These are phyloP conservation scores for Plenodomus lindquistii DNA, from an alignment of 2,329 filamentous ascomycete species.

Conservation along the genomic window DNA sequence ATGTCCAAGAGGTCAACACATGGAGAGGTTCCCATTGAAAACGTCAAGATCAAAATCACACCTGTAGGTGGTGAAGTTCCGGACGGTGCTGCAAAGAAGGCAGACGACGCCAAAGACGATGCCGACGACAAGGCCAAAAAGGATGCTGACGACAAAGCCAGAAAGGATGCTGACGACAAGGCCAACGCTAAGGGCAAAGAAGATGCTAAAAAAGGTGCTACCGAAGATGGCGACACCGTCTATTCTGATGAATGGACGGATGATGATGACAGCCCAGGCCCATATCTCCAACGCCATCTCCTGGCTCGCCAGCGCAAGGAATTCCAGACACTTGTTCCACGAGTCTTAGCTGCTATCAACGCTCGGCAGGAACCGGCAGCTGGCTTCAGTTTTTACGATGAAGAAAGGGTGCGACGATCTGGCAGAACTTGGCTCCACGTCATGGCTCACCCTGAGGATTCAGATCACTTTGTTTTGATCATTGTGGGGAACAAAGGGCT, in stretches of 20 bases:
- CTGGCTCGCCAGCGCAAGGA: neutral
- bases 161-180: no score
- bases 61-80: no score
- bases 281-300: constrained; percentile 1
- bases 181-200: no score
- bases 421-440: constrained; percentile 10
- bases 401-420: constrained; percentile 1
- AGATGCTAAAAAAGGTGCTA: neutral
- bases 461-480: constrained; percentile 1
- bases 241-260: constrained; percentile 6
- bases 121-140: no score
- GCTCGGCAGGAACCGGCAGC: constrained; percentile 2
- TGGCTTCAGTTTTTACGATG: constrained; percentile 8
- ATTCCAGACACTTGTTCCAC: constrained; percentile 4
- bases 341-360: constrained; percentile 12
- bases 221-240: neutral
- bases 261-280: neutral
- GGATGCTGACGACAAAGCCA: no score
- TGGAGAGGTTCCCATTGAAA: neutral
- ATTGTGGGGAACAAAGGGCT: constrained; percentile 1
- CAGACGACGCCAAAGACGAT: no score
- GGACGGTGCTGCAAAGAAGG: no score
- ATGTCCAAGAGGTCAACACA: neutral
- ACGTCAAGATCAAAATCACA: neutral
- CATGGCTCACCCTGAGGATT: neutral